A percentile compares a stretch with the other conserved stretches of the same genome.
phyloP scores from a whole-genome alignment of 352 stramenopile species.

The Phytophthora citrophthora region DNA sequence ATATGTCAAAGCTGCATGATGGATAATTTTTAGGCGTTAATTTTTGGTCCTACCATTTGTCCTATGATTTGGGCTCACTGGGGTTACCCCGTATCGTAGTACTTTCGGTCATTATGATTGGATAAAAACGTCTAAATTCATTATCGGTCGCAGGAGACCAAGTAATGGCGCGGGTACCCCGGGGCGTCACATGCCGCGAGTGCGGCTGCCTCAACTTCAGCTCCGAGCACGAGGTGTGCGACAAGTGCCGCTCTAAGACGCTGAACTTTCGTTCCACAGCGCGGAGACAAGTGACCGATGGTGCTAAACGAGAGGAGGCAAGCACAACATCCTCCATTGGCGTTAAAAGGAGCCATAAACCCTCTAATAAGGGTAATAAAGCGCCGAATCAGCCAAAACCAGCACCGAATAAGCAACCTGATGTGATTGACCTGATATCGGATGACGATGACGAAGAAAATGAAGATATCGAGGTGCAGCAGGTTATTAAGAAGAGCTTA shows the following conservation, averaged over 20 bases:
- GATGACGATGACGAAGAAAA: constrained; percentile 26
- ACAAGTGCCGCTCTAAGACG: constrained; percentile 32
- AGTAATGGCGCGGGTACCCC: constrained; percentile 25
- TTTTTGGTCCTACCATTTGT: too few species aligned
- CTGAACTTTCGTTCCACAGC: constrained; percentile 11
- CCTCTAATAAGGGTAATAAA: background rate
- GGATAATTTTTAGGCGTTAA: too few species aligned
- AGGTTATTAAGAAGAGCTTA: constrained; percentile 5
- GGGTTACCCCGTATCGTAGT: too few species aligned
- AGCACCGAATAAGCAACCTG: constrained; percentile 10
- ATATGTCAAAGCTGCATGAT: too few species aligned
- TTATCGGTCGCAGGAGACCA: background rate
- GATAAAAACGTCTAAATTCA: too few species aligned
- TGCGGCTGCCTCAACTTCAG: constrained; percentile 62
- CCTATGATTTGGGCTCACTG: too few species aligned
- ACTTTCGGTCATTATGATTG: too few species aligned
- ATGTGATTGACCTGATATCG: constrained; percentile 36
- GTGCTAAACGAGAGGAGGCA: background rate
- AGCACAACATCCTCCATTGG: too few species aligned
- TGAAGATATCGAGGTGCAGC: constrained; percentile 4
- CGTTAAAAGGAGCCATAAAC: too few species aligned
- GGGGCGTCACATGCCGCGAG: constrained; percentile 39
- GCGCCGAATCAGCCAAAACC: constrained; percentile 4
- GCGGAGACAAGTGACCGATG: constrained; percentile 2
- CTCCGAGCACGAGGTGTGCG: constrained; percentile 35